Base-by-base conservation (phyloP, 345 rosid species). In the Gossypium sturtianum region DNA sequence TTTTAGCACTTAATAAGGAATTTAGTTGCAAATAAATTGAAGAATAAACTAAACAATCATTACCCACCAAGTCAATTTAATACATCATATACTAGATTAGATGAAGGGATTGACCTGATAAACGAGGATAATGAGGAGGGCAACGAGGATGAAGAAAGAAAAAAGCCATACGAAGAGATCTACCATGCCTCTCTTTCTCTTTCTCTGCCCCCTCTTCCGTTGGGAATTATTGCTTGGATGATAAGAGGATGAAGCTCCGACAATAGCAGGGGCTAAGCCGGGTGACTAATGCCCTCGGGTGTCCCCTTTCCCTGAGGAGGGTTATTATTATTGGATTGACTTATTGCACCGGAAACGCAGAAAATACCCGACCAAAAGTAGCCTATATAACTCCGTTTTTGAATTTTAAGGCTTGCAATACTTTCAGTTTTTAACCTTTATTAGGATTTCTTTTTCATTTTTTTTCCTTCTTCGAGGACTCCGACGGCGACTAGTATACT, bases 101-200 rank as follows among this genome's bases (percentile, higher is more conserved):
- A 76, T 19, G 6, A 51, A 62, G 49, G 80, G 59, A 19, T 16
- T 72, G 73, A 93, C 97, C 98, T 93, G 97, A 76, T 84, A 90
- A 73, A 93, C 89, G 73, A 93, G 80, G 79, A 91, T 78, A 62
- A 90, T 86, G 56, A 91, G 80, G 67, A 91, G 87, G 71, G 91
- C 88, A 17, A 91, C 87, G 80, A 87, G 87, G 84, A 87, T 65
- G 93, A 93, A 90, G 90, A 93, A 91, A 77, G 98, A 90, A 69
- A 86, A 73, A 12, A 93, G 89, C 98, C 98, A 93, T 34, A 86
- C 73, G 77, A 75, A 89, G 25, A 93, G 87, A 87, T 93, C 91
- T 48, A 89, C 93, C 98, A 93, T 93, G 78, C 70, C 80, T 83
- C 73, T 66, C 79, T 81, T 54, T 44, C 65, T 69, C 70, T 73